phyloP scores from a whole-genome alignment of 805 yeast genomes.

The Torulaspora delbrueckii region DNA sequence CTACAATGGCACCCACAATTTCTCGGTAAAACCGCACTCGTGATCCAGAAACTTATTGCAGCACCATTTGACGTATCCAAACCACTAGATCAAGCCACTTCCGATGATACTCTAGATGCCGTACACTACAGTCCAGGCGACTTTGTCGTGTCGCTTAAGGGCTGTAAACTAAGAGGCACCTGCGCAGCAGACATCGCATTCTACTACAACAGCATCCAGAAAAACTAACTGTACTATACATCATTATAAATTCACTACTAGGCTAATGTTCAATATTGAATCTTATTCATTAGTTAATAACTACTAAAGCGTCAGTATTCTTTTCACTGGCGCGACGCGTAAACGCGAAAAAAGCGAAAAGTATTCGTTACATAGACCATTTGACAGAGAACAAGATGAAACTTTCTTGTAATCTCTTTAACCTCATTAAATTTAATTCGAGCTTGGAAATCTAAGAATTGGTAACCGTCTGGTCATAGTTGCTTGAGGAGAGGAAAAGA shows the following conservation, averaged over 20 bases:
- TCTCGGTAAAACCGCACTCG: constrained; percentile 64
- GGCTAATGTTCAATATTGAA: neutral
- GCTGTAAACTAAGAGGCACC: constrained; percentile 45
- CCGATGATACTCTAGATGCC: constrained; percentile 39
- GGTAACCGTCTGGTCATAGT: too few relatives aligned
- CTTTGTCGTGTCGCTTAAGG: constrained; percentile 57
- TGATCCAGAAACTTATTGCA: constrained; percentile 58
- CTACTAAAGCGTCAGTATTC: neutral
- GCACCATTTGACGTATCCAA: constrained; percentile 40
- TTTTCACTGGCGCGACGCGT: constrained; percentile 9
- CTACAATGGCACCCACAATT: constrained; percentile 92
- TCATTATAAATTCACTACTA: neutral
- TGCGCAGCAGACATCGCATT: constrained; percentile 45
- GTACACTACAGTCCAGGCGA: constrained; percentile 58
- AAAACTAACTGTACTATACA: constrained; percentile 6
- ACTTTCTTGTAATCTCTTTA: neutral
- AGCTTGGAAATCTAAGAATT: too few relatives aligned
- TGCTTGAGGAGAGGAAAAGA: neutral
- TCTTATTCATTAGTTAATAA: neutral
- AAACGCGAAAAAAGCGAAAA: constrained; percentile 11
- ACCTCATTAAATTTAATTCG: too few relatives aligned
- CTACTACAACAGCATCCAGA: constrained; percentile 21
- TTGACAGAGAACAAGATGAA: neutral
- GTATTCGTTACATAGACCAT: neutral
- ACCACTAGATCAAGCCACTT: constrained; percentile 15